Base-by-base conservation (phyloP, 1,284 basidiomycete genomes). In the Xerocomus amazonicus region DNA sequence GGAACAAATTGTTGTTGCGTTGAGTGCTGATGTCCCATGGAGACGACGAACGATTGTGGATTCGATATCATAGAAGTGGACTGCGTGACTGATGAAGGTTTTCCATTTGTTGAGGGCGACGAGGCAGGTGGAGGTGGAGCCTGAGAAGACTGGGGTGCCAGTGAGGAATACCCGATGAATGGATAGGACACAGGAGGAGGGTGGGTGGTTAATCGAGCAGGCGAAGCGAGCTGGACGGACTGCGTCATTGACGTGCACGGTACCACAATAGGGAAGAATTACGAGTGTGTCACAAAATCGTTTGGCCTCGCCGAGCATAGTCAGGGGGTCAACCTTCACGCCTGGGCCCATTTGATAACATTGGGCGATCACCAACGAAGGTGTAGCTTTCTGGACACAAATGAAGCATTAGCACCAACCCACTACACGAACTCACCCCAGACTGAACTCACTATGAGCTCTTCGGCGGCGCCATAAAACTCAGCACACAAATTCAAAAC, bases 401-500 rank as follows among this genome's bases (percentile, higher is more conserved):
- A 48, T 16, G 14, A 36, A 13, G 23, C 4, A 51, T 57, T 39
- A 56, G 48, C 45, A 45, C 23, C 40, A 47, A 44, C 46, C 38
- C 36, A 32, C 7, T 53, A 45, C 34, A 42, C 45, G 43, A 32
- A 43, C 52, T 51, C 47, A 49, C 46, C 52, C 43, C 52, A 49
- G 48, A 55, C 38, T 31, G 31, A 51, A 79, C 87, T 68, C 64
- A 90, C 87, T 48, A 90, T 77, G 41, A 90, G 76, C 65, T 90
- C 87, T 63, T 89, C 87, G 14, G 88, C 87, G 7, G 87, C 87
- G 32, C 82, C 84, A 69, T 90, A 90, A 63, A 90, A 90, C 62
- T 90, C 87, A 2, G 83, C 81, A 65, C 87, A 90, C 34, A 90
- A 70, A 60, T 87, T 87, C 48, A 90, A 67, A 36, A 89, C 81